Evolutionary conservation across 2,329 filamentous ascomycete genomes (phyloP), one percentile per base, ranked within the genome.

Genomic region (Aspergillus cejpii): DNA sequence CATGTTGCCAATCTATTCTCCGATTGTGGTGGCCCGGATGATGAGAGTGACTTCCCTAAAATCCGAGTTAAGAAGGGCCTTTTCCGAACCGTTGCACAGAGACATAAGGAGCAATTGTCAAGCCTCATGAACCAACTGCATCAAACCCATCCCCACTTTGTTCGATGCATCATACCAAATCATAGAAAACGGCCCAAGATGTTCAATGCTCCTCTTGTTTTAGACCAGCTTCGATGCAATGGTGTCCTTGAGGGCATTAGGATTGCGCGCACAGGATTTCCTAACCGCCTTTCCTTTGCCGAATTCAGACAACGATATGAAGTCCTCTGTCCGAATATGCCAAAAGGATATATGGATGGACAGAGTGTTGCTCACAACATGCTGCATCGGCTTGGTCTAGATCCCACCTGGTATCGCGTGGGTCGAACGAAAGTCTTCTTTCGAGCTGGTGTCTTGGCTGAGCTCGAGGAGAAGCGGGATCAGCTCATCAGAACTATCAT

Each of bases 231-330:
- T n/a, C 83, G 92, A 41, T 98, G 92, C 70, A 98, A 98, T 64
- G 92, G 92, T 85, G 92, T 98, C 2, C 76, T 98, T n/a, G 92
- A 98, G 70, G 92, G 92, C 50, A 98, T 98, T 60, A 81, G 92
- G 49, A 98, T 98, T 66, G 92, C 92, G 19, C 82, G 92, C 37
- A 98, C 94, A 4, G 92, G 92, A 19, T 98, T 98, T 64, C 92
- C 92, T 40, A 98, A 98, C 63, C 79, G 92, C 55, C 75, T 98
- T 24, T 79, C 87, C 0, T 98, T 98, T 63, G 79, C 86, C 2
- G 94, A 98, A 62, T 98, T 98, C 70, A 82, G 92, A 43, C 87
- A 94, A 59, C 83, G 92, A 51, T 98, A 98, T 65, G 92, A 97
- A 63, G 91, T 98, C 5, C 79, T 98, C 5, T 97, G 91, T 63